Evolutionary conservation across 306 rosid species (phyloP), one percentile per base, ranked within the genome.

Genomic region (Cicer arietinum): DNA sequence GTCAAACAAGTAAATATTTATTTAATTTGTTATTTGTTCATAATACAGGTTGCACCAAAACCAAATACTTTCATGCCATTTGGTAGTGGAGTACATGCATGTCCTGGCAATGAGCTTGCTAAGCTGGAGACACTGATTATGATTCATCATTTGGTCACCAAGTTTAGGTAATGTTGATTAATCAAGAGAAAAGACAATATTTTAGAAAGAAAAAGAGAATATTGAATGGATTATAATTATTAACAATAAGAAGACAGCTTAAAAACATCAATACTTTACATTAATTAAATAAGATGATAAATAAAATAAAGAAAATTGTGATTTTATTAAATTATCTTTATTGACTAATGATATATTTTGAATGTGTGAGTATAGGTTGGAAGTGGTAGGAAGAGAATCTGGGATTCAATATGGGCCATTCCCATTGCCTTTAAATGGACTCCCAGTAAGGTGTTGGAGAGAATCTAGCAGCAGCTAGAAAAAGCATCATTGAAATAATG

Each of bases 101-200:
- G 99, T 79, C 97, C 99, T 1, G 99, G 99, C 65, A 94, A 94
- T 77, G 96, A 92, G 72, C 96, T 94, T 45, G 96, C 99, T 62
- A 94, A 92, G 88, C 88, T 94, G 79, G 97, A 94, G 85, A 81
- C 87, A 0, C 66, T 94, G 74, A 84, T 89, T 56, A 90, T 90
- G 95, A 77, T 92, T 71, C 99, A 94, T 83, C 91, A 90, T 79
- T 78, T 94, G 76, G 95, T 90, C 78, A 92, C 93, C 75, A 86
- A 90, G 44, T 92, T 94, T 85, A 88, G 95, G 98, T 90, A 88
- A 7, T 50, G 45, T 62, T 14, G 56, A 67, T 48, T 51, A 73
- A 40, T 50, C 10, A 74, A 60, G 51, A 53, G 14, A 45, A 53
- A 75, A 16, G 1, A 5, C 1, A 10, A 69, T 43, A 54, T 44